A percentile compares a stretch with the other conserved stretches of the same genome.
Conservation (phyloP, 345 rosid species). For the Rhodamnia rubescens region DNA sequence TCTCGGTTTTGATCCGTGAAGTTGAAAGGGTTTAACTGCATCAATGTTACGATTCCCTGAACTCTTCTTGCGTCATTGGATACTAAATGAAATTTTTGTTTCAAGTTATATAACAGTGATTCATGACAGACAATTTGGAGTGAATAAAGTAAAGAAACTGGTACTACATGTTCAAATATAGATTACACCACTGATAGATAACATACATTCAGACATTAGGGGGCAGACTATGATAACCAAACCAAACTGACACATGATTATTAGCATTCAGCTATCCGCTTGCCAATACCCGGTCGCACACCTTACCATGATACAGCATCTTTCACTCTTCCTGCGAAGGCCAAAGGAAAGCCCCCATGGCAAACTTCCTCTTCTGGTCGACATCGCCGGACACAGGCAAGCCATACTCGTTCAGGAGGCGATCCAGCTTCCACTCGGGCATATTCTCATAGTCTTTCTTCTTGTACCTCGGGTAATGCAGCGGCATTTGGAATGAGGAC, state of each 20-base stretch:
- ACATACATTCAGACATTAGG: neutral
- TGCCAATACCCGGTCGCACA: neutral
- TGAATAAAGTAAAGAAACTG: neutral
- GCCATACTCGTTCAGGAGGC: constrained; percentile 36
- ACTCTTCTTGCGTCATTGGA: neutral
- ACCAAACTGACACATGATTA: neutral
- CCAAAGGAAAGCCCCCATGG: constrained; percentile 66
- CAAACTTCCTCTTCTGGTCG: constrained; percentile 37
- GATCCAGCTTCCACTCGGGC: constrained; percentile 51
- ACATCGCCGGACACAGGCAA: constrained; percentile 35
- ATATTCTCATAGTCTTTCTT: constrained; percentile 39
- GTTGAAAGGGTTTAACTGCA: neutral
- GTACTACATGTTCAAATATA: neutral
- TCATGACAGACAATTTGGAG: neutral
- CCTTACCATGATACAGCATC: neutral
- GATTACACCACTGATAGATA: neutral
- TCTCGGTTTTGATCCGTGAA: neutral
- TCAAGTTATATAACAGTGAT: neutral
- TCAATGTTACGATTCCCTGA: neutral
- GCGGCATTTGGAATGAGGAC: constrained; percentile 41
- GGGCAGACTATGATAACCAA: neutral
- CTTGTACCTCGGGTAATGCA: constrained; percentile 43
- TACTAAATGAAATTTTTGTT: neutral
- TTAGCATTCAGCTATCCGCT: neutral
- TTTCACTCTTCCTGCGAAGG: constrained; percentile 12